Conservation (phyloP, 441 rosid genomes). For the Gossypium aridum region DNA sequence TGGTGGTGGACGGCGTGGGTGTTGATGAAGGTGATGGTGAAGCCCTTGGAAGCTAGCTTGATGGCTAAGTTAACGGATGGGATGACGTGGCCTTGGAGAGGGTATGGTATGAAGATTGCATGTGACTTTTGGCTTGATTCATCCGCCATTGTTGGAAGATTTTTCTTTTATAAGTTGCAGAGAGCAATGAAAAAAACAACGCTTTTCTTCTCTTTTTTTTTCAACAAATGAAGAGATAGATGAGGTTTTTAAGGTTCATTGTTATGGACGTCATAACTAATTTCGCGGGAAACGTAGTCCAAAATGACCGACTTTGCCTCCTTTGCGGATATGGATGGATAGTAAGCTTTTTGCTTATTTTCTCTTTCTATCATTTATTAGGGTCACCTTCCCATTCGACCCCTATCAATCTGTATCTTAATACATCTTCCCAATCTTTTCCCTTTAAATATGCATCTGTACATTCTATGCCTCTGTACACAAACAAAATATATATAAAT, state of each 20-base stretch:
- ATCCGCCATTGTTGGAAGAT: conserved; percentile 17
- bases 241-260: background rate
- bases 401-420: no score
- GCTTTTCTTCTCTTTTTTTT: no score
- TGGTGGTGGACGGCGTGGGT: conserved; percentile 46
- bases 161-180: background rate
- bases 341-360: background rate
- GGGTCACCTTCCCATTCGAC: no score
- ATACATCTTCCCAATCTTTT: no score
- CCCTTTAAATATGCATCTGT: no score
- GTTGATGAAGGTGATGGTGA: conserved; percentile 54
- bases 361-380: no score
- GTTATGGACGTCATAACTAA: background rate
- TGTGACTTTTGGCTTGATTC: conserved; percentile 28
- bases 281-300: background rate
- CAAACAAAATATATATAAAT: no score
- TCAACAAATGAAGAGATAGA: background rate
- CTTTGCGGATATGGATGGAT: conserved; percentile 8
- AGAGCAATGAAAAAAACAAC: background rate
- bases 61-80: conserved; percentile 51
- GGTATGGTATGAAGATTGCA: conserved; percentile 42
- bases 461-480: no score
- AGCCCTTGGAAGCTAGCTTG: conserved; percentile 56
- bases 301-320: conserved; percentile 14
- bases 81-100: conserved; percentile 65